Conservation (phyloP, 2,329 filamentous ascomycete genomes). For the Aurifilum marmelostoma region DNA sequence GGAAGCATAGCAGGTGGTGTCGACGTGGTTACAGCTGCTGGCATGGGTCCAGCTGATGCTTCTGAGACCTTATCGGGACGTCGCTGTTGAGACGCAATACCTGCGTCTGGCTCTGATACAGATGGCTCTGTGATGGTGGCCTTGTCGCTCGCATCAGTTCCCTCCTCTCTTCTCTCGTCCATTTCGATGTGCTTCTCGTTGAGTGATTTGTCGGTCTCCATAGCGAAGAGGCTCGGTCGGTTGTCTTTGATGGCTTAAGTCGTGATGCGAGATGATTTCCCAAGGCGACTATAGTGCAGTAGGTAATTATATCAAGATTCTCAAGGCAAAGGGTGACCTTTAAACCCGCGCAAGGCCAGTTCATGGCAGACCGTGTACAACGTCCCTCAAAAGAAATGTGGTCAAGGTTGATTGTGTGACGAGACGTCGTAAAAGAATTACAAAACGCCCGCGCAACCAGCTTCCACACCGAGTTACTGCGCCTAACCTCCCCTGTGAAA, state of each 20-base stretch:
- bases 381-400: neutral
- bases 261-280: too few species aligned
- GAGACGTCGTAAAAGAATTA: neutral
- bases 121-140: neutral
- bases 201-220: neutral
- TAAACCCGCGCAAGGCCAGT: neutral
- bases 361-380: neutral
- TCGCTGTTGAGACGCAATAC: too few species aligned
- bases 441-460: neutral
- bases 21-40: neutral
- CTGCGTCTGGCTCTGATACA: neutral
- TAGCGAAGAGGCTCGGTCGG: neutral
- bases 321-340: neutral
- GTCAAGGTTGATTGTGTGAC: neutral
- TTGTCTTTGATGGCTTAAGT: too few species aligned
- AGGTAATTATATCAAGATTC: too few species aligned
- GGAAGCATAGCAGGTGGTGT: neutral
- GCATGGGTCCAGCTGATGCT: neutral
- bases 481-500: neutral
- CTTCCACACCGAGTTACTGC: neutral
- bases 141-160: neutral
- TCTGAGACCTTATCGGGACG: neutral
- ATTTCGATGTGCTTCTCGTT: neutral
- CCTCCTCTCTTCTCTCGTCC: slow-evolving; percentile 1
- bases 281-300: too few species aligned